Base-by-base conservation (phyloP, 2,329 filamentous ascomycete species). In the Karstenula rhodostoma region DNA sequence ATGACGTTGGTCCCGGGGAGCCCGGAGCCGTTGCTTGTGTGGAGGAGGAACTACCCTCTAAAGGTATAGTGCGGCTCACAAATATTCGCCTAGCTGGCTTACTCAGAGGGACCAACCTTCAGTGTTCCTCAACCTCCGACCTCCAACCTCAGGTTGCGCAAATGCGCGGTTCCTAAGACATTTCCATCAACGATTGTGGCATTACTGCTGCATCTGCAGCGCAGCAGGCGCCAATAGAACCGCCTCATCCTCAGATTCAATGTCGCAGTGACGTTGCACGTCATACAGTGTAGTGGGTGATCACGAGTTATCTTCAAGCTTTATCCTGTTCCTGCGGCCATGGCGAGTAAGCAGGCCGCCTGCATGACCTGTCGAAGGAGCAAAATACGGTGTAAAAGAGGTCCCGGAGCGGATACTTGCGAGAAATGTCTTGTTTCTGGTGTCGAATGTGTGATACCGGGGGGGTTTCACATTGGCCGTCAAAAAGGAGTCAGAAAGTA, bases 401-500 rank as follows among this genome's bases (percentile, higher is more conserved):
- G 82, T 44, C 74, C 80, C 22, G 81, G 81, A 44, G 81, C 85
- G 60, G 70, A 78, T 22, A 80, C 82, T 27, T 91, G 89, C 73
- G 87, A 87, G 65, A 84, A 87, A 74, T 91, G 89, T 73, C 78
- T 82, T 56, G 84, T 87, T 69, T 79, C 84, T 8, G 81, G 84
- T 35, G 73, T 79, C 15, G 87, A 91, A 60, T 92, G 90, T 72
- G 80, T 90, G 6, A 86, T 90, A 2, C 89, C 72, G 85, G n/a
- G 55, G 3, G 65, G 69, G 25, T 91, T 91, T 71, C 89, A 91
- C 63, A 85, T 91, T 4, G 90, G 90, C 8, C 82, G 90, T 52
- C 89, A 91, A 71, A 92, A 92, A 72, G 90, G 90, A 23, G 89
- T 92, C 61, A 92, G 92, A 75, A 92, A 92, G 90, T 90, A 77